Percentiles rank a stretch among this genome's conserved stretches.
These are phyloP conservation scores for Diplodia corticola DNA, from an alignment of 2,329 filamentous ascomycete species.

Conservation along the genomic window DNA sequence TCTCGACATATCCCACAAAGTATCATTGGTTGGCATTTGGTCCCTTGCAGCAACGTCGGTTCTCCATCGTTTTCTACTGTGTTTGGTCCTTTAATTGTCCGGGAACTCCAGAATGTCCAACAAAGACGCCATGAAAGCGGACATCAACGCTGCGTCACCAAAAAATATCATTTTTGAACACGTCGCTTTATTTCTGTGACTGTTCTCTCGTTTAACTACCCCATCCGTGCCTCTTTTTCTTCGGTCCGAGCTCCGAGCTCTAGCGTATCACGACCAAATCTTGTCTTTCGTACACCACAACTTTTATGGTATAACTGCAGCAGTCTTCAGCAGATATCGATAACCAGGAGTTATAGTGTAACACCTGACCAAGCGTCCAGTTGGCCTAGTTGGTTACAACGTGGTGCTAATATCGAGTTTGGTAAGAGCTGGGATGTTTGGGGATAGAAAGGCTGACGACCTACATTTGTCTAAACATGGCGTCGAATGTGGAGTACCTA, in stretches of 20 bases:
- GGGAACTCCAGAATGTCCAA: neutral
- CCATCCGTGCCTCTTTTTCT: conserved; percentile 1
- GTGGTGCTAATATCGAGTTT: conserved; percentile 25
- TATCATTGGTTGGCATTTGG: neutral
- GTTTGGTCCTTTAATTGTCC: neutral
- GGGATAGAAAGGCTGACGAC: neutral
- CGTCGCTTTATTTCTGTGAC: neutral
- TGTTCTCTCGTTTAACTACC: neutral
- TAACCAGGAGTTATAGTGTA: neutral
- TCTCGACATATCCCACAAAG: neutral
- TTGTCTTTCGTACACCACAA: neutral
- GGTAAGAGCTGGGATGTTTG: too few species aligned
- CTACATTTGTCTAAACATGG: neutral
- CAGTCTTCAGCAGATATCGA: neutral
- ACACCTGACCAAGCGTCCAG: conserved; percentile 3
- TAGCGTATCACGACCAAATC: neutral
- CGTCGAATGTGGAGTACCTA: too few species aligned
- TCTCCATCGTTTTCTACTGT: neutral
- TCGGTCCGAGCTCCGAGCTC: neutral
- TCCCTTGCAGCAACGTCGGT: neutral
- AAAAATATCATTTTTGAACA: neutral
- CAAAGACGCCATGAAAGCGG: neutral
- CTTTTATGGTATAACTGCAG: neutral
- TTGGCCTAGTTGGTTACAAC: conserved; percentile 28
- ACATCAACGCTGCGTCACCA: neutral